Conservation (phyloP, 371 early-diverging fungal species). For the Mucor sp. region DNA sequence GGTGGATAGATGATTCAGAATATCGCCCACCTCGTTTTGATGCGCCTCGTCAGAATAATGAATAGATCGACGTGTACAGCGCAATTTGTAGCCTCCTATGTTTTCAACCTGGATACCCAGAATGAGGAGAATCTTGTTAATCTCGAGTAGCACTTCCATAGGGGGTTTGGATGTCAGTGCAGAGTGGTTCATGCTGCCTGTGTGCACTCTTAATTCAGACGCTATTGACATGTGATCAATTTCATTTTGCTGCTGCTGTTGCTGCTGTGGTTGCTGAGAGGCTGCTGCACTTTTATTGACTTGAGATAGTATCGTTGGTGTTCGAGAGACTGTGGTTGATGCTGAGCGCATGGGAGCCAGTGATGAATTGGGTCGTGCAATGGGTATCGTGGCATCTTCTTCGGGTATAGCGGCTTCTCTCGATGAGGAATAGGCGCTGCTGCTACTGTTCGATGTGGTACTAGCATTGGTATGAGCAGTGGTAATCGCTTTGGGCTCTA, state of each 20-base stretch:
- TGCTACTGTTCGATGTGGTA: neutral
- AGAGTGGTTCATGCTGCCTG: constrained; percentile 75
- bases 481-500: neutral
- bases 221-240: constrained; percentile 3
- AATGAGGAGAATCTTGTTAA: constrained; percentile 60
- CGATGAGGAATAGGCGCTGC: neutral
- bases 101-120: constrained; percentile 74
- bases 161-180: constrained; percentile 74
- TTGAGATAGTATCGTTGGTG: neutral
- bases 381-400: constrained; percentile 7
- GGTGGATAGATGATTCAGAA: neutral
- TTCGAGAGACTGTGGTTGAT: neutral
- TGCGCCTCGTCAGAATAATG: neutral
- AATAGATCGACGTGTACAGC: constrained; percentile 58
- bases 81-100: constrained; percentile 70
- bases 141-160: constrained; percentile 66
- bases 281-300: neutral
- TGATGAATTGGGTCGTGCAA: constrained; percentile 6
- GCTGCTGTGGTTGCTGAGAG: neutral
- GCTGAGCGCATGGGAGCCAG: neutral
- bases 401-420: neutral
- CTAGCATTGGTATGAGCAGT: neutral
- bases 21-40: neutral
- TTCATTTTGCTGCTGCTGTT: constrained; percentile 9
- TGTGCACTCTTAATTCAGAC: constrained; percentile 67